Conservation (phyloP, 2,329 filamentous ascomycete species). For the Epichloe gansuensis region DNA sequence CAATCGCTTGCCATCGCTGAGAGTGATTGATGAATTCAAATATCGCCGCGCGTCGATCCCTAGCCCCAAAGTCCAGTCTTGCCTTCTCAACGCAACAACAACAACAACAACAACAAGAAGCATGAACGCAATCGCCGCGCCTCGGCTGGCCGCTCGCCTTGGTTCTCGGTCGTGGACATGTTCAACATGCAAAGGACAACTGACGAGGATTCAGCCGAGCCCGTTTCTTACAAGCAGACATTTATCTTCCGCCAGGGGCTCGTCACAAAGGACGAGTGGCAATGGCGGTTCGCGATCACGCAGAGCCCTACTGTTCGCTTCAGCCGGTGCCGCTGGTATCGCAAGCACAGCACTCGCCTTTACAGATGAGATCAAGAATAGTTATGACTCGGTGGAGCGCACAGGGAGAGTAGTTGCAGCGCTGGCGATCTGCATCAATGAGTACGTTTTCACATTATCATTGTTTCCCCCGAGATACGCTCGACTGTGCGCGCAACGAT, state of each 20-base stretch:
- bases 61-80: not conserved
- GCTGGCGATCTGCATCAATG: constrained; percentile 73
- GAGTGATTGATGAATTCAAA: constrained; percentile 3
- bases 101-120: no score
- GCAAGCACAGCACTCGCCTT: constrained; percentile 39
- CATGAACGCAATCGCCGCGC: constrained; percentile 31
- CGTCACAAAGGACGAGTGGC: constrained; percentile 11
- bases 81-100: constrained; percentile 6
- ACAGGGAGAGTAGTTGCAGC: constrained; percentile 66
- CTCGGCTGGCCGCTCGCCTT: constrained; percentile 25
- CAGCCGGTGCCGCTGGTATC: constrained; percentile 36
- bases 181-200: constrained; percentile 30
- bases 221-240: constrained; percentile 14
- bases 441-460: constrained; percentile 38
- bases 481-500: not conserved
- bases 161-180: constrained; percentile 33
- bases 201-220: constrained; percentile 19
- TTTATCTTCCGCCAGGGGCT: constrained; percentile 18
- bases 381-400: constrained; percentile 62
- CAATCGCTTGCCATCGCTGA: constrained; percentile 5
- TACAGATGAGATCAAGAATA: constrained; percentile 59
- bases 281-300: constrained; percentile 11
- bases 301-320: constrained; percentile 32
- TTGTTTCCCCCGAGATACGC: constrained; percentile 3
- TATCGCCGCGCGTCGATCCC: not conserved